A percentile compares a stretch with the other conserved stretches of the same genome.
phyloP scores from a whole-genome alignment of 495 filamentous ascomycete genomes.

The Endocarpon pusillum region DNA sequence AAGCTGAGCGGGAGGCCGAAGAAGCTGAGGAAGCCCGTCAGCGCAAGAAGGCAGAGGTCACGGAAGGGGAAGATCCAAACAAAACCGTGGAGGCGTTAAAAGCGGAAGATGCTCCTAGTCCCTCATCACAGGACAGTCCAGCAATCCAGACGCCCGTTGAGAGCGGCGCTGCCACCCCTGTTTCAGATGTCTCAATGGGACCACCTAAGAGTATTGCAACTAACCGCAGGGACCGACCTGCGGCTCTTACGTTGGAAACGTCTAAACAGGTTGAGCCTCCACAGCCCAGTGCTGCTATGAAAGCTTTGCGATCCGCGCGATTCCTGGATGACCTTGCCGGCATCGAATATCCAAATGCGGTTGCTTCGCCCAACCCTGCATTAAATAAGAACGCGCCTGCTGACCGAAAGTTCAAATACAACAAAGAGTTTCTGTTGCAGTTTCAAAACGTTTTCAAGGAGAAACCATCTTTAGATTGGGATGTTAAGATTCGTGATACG shows the following conservation, averaged over 20 bases:
- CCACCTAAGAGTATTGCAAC: conserved; percentile 36
- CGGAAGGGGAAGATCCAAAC: conserved; percentile 21
- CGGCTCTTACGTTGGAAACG: conserved; percentile 68
- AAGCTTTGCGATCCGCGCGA: conserved; percentile 73
- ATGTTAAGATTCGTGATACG: conserved; percentile 62
- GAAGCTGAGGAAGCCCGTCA: conserved; percentile 35
- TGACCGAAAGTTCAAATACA: conserved; percentile 82
- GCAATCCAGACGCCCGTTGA: conserved; percentile 25
- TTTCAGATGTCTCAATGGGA: conserved; percentile 35
- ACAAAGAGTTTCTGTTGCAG: conserved; percentile 89
- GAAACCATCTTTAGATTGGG: conserved; percentile 85
- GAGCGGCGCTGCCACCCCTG: conserved; percentile 38
- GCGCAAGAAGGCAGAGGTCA: conserved; percentile 25
- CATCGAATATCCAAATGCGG: conserved; percentile 56
- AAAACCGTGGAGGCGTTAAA: conserved; percentile 5
- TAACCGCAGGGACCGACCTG: conserved; percentile 50
- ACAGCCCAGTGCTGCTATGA: conserved; percentile 81
- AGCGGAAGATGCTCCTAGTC: conserved; percentile 4
- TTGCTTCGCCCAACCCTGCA: conserved; percentile 78
- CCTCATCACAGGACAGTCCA: conserved; percentile 28
- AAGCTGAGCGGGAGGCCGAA: conserved; percentile 39
- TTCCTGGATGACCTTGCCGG: conserved; percentile 55
- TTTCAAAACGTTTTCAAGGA: conserved; percentile 90
- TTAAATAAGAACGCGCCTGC: conserved; percentile 58
- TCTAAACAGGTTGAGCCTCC: conserved; percentile 69